Percentiles rank a stretch among this genome's conserved stretches.
Evolutionary conservation across 2,329 filamentous ascomycete species (phyloP).

Genomic region (Fusarium incarnatum): DNA sequence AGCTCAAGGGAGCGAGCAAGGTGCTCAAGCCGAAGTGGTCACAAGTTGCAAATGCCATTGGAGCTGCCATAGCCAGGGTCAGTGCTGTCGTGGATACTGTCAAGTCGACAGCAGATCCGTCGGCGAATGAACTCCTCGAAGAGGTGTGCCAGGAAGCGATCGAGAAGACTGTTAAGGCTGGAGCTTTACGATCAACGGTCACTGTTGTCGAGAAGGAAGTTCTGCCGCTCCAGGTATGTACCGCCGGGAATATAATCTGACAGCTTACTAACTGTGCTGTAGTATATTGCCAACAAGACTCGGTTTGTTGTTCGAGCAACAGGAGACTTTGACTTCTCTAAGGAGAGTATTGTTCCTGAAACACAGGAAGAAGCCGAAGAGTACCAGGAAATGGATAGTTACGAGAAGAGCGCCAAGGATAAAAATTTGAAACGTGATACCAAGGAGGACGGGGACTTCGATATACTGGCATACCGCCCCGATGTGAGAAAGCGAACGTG

Average conservation of each 20-base stretch:
- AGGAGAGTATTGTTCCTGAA: constrained; percentile 4
- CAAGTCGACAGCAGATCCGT: constrained; percentile 59
- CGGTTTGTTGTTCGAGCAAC: constrained; percentile 69
- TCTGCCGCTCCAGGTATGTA: constrained; percentile 63
- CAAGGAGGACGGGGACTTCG: constrained; percentile 41
- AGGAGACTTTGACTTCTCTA: constrained; percentile 64
- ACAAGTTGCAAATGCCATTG: constrained; percentile 73
- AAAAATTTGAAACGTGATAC: not conserved
- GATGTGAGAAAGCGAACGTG: constrained; percentile 63
- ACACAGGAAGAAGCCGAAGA: constrained; percentile 6
- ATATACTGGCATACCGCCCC: constrained; percentile 60
- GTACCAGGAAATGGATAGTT: constrained; percentile 35
- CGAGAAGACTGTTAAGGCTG: constrained; percentile 58
- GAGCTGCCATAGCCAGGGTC: constrained; percentile 71
- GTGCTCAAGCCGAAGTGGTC: constrained; percentile 68
- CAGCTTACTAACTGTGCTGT: constrained; percentile 11
- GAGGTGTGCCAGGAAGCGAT: constrained; percentile 57
- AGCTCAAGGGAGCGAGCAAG: constrained; percentile 65
- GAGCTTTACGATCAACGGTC: constrained; percentile 58
- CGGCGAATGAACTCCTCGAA: constrained; percentile 53
- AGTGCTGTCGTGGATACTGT: constrained; percentile 65
- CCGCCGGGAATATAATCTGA: fast-evolving
- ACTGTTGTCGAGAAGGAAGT: constrained; percentile 64
- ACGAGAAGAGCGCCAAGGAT: constrained; percentile 31
- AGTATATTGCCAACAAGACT: constrained; percentile 65